Conservation (phyloP, 148 eudicot genomes). For the Rhododendron henanense region DNA sequence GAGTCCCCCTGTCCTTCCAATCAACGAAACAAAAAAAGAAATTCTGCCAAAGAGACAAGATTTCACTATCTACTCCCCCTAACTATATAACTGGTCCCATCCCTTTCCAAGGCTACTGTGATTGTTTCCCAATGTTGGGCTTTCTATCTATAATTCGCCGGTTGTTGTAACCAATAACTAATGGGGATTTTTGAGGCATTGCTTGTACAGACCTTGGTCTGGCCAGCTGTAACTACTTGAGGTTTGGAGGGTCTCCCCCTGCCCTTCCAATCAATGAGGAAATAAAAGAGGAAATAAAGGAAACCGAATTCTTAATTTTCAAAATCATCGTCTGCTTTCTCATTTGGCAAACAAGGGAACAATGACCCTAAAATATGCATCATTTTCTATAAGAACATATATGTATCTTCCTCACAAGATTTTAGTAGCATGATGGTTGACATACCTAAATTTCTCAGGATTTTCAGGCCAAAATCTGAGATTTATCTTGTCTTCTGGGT, state of each 20-base stretch:
- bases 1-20: neutral
- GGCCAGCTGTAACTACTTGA: neutral
- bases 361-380: too few relatives aligned
- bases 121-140: neutral
- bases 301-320: too few relatives aligned
- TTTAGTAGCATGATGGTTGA: neutral
- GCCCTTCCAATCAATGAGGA: neutral
- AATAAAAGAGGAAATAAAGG: neutral
- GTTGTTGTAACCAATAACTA: neutral
- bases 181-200: neutral
- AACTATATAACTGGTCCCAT: too few relatives aligned
- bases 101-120: neutral
- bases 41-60: too few relatives aligned
- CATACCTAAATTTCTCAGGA: constrained; percentile 49
- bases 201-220: neutral
- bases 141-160: neutral
- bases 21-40: too few relatives aligned
- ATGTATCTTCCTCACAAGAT: neutral
- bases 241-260: neutral
- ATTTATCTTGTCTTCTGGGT: constrained; percentile 40
- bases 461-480: constrained; percentile 56
- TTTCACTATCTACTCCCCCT: too few relatives aligned
- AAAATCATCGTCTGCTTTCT: too few relatives aligned
- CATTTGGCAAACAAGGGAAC: too few relatives aligned
- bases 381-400: neutral